Conservation (phyloP, 805 yeast genomes). For the Lipomyces anomalus region DNA sequence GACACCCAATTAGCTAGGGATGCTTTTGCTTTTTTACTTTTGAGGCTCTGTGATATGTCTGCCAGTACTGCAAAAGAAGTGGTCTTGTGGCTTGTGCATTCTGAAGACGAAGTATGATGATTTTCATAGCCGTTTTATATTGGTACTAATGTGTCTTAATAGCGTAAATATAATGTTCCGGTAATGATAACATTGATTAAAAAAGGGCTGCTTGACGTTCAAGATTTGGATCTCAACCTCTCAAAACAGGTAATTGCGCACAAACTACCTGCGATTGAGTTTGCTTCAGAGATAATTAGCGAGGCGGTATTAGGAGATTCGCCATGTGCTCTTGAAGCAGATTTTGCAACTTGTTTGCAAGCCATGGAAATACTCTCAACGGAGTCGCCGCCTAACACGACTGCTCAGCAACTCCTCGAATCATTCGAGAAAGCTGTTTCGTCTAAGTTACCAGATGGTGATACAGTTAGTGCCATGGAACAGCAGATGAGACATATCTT, state of each 20-base stretch:
- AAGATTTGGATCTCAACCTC: conserved; percentile 70
- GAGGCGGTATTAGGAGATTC: conserved; percentile 53
- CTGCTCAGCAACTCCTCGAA: conserved; percentile 36
- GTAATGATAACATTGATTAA: conserved; percentile 70
- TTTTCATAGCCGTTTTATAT: not conserved
- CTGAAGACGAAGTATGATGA: conserved; percentile 56
- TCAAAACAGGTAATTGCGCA: conserved; percentile 51
- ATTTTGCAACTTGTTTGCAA: conserved; percentile 66
- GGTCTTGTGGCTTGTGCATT: conserved; percentile 85
- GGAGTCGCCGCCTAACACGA: conserved; percentile 31
- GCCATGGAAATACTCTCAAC: conserved; percentile 37
- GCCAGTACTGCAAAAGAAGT: conserved; percentile 88
- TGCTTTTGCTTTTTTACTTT: conserved; percentile 70
- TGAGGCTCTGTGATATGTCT: conserved; percentile 77
- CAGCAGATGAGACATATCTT: conserved; percentile 72
- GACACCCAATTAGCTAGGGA: conserved; percentile 65
- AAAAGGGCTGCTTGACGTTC: conserved; percentile 67
- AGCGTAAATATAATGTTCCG: conserved; percentile 70
- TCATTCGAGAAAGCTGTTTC: conserved; percentile 28
- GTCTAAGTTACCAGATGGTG: conserved; percentile 18
- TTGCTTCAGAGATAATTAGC: conserved; percentile 62
- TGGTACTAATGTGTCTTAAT: no score
- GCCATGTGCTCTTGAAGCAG: conserved; percentile 74
- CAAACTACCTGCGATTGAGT: conserved; percentile 54
- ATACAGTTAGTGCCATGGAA: conserved; percentile 48